A percentile compares a stretch with the other conserved stretches of the same genome.
phyloP scores from a whole-genome alignment of 306 rosid species.

The Cotoneaster glaucophyllus region DNA sequence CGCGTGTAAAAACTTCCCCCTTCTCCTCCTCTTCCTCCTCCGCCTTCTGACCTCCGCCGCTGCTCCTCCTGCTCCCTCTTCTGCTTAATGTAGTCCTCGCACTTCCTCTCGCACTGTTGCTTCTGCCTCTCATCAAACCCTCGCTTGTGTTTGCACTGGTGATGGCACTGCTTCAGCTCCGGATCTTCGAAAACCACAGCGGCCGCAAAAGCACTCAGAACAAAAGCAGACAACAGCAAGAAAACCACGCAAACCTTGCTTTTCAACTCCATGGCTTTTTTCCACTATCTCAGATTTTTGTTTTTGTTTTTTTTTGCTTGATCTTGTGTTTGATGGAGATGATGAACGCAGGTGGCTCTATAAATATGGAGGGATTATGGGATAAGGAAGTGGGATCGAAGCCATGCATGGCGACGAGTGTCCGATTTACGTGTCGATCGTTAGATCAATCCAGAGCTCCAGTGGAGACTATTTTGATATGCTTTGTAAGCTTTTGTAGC shows the following conservation, averaged over 20 bases:
- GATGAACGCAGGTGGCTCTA: neutral
- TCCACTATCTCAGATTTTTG: neutral
- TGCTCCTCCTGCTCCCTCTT: constrained; percentile 33
- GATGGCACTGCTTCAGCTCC: constrained; percentile 40
- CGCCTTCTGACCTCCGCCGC: constrained; percentile 2
- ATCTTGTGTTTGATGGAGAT: neutral
- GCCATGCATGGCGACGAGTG: constrained; percentile 39
- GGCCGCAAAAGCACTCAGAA: constrained; percentile 12
- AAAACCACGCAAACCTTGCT: constrained; percentile 12
- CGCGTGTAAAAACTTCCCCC: neutral
- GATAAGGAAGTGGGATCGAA: neutral
- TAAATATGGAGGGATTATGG: neutral
- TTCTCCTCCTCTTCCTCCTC: neutral
- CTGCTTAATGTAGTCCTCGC: constrained; percentile 26
- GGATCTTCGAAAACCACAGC: constrained; percentile 15
- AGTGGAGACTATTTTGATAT: neutral
- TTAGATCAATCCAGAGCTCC: neutral
- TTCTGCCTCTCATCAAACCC: constrained; percentile 22
- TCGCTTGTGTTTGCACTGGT: constrained; percentile 42
- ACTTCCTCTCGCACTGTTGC: constrained; percentile 20
- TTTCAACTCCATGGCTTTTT: constrained; percentile 14
- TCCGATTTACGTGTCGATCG: constrained; percentile 17
- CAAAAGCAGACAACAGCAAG: constrained; percentile 11
- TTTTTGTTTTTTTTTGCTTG: neutral
- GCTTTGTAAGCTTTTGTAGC: neutral